Evolutionary conservation across 257 asterid genomes (phyloP), one percentile per base, ranked within the genome.

Genomic region (Buddleja alternifolia): DNA sequence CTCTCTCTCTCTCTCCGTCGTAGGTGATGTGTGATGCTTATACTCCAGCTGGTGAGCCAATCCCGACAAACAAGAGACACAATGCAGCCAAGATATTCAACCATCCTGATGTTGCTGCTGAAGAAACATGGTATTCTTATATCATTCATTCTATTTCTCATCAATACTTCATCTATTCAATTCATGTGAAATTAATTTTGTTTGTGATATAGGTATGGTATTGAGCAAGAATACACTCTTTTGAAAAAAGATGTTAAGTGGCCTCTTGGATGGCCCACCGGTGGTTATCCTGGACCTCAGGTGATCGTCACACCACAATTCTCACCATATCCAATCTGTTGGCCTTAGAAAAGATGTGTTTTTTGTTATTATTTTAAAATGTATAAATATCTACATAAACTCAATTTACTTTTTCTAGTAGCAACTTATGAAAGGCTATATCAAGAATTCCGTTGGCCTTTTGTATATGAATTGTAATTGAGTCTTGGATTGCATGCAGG

Each of bases 261-360:
- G 98, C 98, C 98, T 5, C 67, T 93, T 7, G 98, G 98, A 51
- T 93, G 98, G 98, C 97, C 97, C 5, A 1, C 60, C 4, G 97
- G 98, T 3, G 98, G 98, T 29, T 93, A 16, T 66, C 98, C 98
- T 8, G 96, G 97, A 70, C 97, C 98, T 56, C 98, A 93, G 94
- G 98, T 92, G 68, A 68, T 53, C 15, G 2, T 46, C 19, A 3
- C 14, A 24, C n/a, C 10, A 7, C 36, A 11, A 21, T 3, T n/a
- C n/a, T n/a, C n/a, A n/a, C n/a, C n/a, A n/a, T n/a, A n/a, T n/a
- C n/a, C n/a, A n/a, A n/a, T n/a, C n/a, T n/a, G n/a, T n/a, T n/a
- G n/a, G n/a, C n/a, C n/a, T n/a, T n/a, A n/a, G n/a, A n/a, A n/a
- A n/a, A n/a, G n/a, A n/a, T n/a, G n/a, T n/a, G n/a, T n/a, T n/a